Conservation (phyloP, 352 stramenopile species). For the Globisporangium splendens region DNA sequence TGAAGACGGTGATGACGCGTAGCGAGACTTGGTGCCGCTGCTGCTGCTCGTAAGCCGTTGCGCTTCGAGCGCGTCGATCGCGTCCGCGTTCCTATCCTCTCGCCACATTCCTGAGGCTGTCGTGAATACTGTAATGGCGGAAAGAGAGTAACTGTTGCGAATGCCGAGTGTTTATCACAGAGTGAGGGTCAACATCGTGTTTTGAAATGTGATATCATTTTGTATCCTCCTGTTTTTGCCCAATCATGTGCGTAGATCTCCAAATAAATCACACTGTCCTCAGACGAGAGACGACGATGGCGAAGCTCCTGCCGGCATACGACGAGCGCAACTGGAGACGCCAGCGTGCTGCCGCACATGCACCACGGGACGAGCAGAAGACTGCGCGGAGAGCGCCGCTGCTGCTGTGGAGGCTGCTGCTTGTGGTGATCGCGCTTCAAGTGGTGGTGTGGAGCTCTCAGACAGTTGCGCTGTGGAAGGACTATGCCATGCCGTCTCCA, state of each 20-base stretch:
- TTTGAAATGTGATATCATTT: no score
- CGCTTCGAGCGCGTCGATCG: background rate
- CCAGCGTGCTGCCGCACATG: background rate
- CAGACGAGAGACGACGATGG: background rate
- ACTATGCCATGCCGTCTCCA: background rate
- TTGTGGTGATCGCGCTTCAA: background rate
- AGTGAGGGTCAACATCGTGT: no score
- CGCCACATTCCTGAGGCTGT: no score
- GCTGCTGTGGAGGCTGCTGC: background rate
- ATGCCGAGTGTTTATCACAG: no score
- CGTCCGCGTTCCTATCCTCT: background rate
- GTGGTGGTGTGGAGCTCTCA: background rate
- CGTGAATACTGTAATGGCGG: no score
- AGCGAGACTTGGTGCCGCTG: background rate
- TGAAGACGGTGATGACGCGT: background rate
- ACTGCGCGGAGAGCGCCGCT: background rate
- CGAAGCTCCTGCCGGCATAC: background rate
- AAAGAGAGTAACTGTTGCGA: no score
- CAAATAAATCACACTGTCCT: background rate
- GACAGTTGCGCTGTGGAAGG: background rate
- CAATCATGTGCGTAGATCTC: background rate
- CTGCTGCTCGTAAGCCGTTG: background rate
- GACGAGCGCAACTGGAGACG: background rate
- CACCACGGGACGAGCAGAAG: background rate
- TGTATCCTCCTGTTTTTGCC: no score